Percentiles rank a stretch among this genome's conserved stretches.
phyloP scores from a whole-genome alignment of 805 yeast genomes.

The Lipomyces orientalis region DNA sequence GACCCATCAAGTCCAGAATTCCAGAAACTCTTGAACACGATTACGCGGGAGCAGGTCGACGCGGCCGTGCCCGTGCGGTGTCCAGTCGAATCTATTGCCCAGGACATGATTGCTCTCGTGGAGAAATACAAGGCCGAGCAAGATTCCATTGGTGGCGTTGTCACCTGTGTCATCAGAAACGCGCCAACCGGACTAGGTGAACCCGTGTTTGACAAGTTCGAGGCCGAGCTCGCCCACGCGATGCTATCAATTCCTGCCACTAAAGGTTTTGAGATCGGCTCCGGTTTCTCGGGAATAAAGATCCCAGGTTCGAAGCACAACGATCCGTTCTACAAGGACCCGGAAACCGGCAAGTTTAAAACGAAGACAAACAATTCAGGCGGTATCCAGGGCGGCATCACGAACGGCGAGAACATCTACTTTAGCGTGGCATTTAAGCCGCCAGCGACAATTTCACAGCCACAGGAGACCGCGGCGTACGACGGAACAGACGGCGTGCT shows the following conservation, averaged over 20 bases:
- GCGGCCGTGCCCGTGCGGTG: conserved; percentile 90
- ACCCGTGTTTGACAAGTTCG: conserved; percentile 95
- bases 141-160: conserved; percentile 97
- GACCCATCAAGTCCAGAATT: conserved; percentile 65
- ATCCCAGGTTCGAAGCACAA: conserved; percentile 95
- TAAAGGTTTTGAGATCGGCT: conserved; percentile 96
- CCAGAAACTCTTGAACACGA: conserved; percentile 67
- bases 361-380: conserved; percentile 93
- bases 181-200: conserved; percentile 96
- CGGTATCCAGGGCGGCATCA: conserved; percentile 97
- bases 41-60: conserved; percentile 89
- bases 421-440: conserved; percentile 97
- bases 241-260: conserved; percentile 98
- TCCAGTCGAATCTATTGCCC: conserved; percentile 76
- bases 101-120: conserved; percentile 82
- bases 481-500: conserved; percentile 86
- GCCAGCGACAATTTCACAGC: conserved; percentile 95
- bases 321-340: conserved; percentile 76
- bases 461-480: conserved; percentile 85
- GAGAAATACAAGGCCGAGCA: conserved; percentile 83
- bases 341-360: conserved; percentile 66
- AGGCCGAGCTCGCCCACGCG: conserved; percentile 95
- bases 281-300: conserved; percentile 89
- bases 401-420: conserved; percentile 94
- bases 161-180: conserved; percentile 94